These are phyloP conservation scores for Gaultheria prostrata DNA, from an alignment of 148 eudicot genomes.

Conservation along the genomic window DNA sequence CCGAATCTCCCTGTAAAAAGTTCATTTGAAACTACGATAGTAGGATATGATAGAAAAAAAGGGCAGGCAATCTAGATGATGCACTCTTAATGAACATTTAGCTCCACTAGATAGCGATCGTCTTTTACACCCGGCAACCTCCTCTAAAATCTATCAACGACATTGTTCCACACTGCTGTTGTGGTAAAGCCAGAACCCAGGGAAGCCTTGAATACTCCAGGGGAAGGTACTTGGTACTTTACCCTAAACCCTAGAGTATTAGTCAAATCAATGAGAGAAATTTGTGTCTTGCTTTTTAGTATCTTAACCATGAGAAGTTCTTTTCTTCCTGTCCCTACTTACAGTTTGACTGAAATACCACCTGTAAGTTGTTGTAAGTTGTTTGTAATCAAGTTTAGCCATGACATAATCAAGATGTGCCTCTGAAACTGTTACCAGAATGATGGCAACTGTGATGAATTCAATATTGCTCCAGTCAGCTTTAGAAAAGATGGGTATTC, in stretches of 20 bases:
- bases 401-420: conserved; percentile 10
- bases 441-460: conserved; percentile 99
- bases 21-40: not conserved
- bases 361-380: not conserved
- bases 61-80: not conserved
- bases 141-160: not conserved
- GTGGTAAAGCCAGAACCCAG: not conserved
- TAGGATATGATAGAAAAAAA: not conserved
- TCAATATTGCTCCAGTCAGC: conserved; percentile 89
- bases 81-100: not conserved
- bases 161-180: not conserved
- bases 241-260: not conserved
- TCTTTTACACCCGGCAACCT: not conserved
- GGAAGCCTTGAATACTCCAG: not conserved
- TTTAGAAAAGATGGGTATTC: conserved; percentile 77
- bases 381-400: conserved; percentile 2
- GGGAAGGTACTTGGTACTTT: not conserved
- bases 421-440: conserved; percentile 43
- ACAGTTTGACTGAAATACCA: not conserved
- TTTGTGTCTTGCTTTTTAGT: not conserved
- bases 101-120: not conserved
- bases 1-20: not conserved
- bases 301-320: not conserved
- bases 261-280: not conserved
- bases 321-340: not conserved